phyloP scores from a whole-genome alignment of 805 yeast species.

The Myxozyma lipomycoides region DNA sequence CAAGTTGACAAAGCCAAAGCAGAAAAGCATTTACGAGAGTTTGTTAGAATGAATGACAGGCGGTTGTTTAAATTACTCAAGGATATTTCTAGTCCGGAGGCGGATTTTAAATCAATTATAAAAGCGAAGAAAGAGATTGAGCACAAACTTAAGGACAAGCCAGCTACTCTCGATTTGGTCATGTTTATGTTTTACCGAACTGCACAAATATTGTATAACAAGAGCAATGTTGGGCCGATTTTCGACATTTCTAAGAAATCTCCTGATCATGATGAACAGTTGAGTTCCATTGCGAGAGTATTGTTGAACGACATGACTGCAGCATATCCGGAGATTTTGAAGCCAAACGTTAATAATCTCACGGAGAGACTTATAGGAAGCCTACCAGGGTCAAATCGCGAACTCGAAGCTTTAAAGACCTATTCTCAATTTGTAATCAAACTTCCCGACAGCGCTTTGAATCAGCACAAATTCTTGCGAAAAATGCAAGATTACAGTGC shows the following conservation, averaged over 20 bases:
- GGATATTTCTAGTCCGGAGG: slow-evolving; percentile 51
- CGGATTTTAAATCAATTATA: slow-evolving; percentile 56
- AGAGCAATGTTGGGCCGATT: slow-evolving; percentile 55
- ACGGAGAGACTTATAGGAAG: slow-evolving; percentile 40
- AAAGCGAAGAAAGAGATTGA: slow-evolving; percentile 60
- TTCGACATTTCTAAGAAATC: slow-evolving; percentile 46
- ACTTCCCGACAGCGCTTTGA: slow-evolving; percentile 47
- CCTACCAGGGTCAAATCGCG: slow-evolving; percentile 32
- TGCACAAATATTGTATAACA: slow-evolving; percentile 59
- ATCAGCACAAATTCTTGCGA: slow-evolving; percentile 44
- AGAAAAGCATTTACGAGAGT: slow-evolving; percentile 48
- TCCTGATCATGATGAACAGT: slow-evolving; percentile 15
- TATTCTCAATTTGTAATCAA: slow-evolving; percentile 55
- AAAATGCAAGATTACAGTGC: slow-evolving; percentile 47
- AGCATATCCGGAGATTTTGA: slow-evolving; percentile 61
- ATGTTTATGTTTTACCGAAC: slow-evolving; percentile 59
- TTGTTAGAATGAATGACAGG: slow-evolving; percentile 54
- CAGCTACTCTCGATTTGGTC: slow-evolving; percentile 50
- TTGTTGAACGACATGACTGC: slow-evolving; percentile 43
- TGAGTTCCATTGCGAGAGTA: slow-evolving; percentile 45
- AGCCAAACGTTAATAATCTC: slow-evolving; percentile 53
- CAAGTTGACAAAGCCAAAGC: slow-evolving; percentile 54
- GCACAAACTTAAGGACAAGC: slow-evolving; percentile 41
- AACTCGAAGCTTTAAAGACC: slow-evolving; percentile 51
- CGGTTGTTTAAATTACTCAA: slow-evolving; percentile 56